Evolutionary conservation across 371 early-diverging fungal genomes (phyloP), one percentile per base, ranked within the genome.

Genomic region (Phascolomyces articulosus): DNA sequence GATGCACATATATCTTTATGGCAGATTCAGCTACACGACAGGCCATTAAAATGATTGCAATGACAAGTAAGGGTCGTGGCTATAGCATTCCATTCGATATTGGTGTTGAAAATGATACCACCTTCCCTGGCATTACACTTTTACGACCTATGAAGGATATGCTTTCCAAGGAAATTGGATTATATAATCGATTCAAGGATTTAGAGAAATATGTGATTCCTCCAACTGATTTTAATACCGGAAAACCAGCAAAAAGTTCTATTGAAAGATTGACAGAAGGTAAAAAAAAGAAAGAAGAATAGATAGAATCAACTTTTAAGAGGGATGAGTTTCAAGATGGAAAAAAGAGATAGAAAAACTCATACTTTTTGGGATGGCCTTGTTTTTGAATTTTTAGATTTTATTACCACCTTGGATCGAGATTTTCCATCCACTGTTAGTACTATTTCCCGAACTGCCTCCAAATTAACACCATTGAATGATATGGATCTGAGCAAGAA

Each of bases 351-450:
- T n/a, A n/a, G n/a, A n/a, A n/a, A n/a, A n/a, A n/a, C n/a, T n/a
- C 44, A 13, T n/a, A 44, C 16, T 34, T 3, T 31, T 6, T 3
- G 3, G 34, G 34, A 44, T 44, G 44, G 16, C 4, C 8, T 15
- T 3, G 8, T 18, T 44, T 18, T 4, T 44, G 8, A 51, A 7
- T n/a, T 48, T 20, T 27, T 34, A 77, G 90, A 91, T 0, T 95
- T 97, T 64, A 89, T 96, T 51, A 80, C 85, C 0, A 86, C 89
- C 0, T 80, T 97, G 29, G 93, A 94, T 63, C 77, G 82, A 13
- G 95, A 91, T 59, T 97, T 94, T 64, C 90, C 95, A 0, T 92
- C 95, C 4, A 96, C 96, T 0, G 93, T 91, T 11, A 86, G 90
- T 44, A 96, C 96, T 0, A 90, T 97, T 4, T 86, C 89, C 29